Evolutionary conservation across 768 basidiomycete genomes (phyloP), one percentile per base, ranked within the genome.

Genomic region (Neoboletus brunneissimus): DNA sequence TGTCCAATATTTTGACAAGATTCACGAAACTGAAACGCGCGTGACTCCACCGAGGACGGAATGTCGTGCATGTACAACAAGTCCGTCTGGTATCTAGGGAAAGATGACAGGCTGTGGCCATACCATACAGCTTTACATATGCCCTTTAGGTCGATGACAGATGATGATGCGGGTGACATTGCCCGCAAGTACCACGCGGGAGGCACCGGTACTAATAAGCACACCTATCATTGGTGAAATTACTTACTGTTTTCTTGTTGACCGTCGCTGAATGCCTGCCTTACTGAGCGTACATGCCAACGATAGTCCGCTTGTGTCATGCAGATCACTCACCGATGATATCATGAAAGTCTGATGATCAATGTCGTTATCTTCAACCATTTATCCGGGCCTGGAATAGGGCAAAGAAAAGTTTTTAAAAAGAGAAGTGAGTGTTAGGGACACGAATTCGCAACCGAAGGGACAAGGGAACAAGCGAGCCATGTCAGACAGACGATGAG

Each of bases 401-500:
- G 37, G 20, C 7, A 15, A 6, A 25, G 45, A 13, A 32, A 48
- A n/a, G 23, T 25, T n/a, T 11, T 31, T 31, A 51, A 52, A 27
- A 34, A 31, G 25, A 34, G 34, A 20, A 35, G 42, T 37, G 46
- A 40, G 22, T 13, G 18, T 45, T 27, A 4, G 13, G 3, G 29
- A 18, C 23, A 32, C 20, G 20, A 27, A 13, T 25, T 31, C 8
- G 38, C 56, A 56, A 42, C 52, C 44, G 47, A 56, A 27, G 7
- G 35, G 16, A 38, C 40, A 25, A 25, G 5, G 25, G 25, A 5
- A 5, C 25, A 32, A 51, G 35, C 18, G 48, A 45, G 47, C 12
- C 6, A 41, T 42, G 51, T 48, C 44, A 54, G 51, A 49, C 54
- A 64, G 58, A 63, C 60, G 63, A 51, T 29, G 60, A 20, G n/a